These are phyloP conservation scores for Tricladium varicosporioides DNA, from an alignment of 2,329 filamentous ascomycete species.

Conservation along the genomic window DNA sequence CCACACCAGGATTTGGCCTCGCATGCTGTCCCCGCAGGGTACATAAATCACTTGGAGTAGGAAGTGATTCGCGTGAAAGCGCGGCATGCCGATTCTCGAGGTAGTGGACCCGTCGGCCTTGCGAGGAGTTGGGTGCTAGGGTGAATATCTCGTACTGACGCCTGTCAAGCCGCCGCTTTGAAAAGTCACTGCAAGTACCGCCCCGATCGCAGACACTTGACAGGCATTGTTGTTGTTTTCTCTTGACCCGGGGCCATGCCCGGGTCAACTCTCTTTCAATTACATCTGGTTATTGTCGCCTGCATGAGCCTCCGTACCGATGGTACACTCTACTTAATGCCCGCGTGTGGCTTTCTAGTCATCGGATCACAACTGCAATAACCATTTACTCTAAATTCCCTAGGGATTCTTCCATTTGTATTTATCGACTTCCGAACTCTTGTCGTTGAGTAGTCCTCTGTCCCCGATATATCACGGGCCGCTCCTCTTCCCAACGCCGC, in stretches of 20 bases:
- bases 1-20: slow-evolving; percentile 11
- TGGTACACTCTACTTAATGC: slow-evolving; percentile 26
- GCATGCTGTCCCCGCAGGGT: neutral
- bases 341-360: slow-evolving; percentile 24
- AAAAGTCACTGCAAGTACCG: slow-evolving; percentile 46
- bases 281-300: slow-evolving; percentile 21
- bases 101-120: no score
- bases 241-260: slow-evolving; percentile 18
- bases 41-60: no score
- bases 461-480: slow-evolving; percentile 8
- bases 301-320: slow-evolving; percentile 27
- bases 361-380: slow-evolving; percentile 28
- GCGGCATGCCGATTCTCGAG: no score
- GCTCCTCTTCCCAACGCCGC: neutral
- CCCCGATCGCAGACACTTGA: slow-evolving; percentile 16
- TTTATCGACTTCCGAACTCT: neutral
- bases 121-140: no score
- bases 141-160: neutral
- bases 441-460: slow-evolving; percentile 6
- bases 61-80: no score
- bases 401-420: neutral
- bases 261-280: slow-evolving; percentile 28
- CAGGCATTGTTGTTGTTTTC: slow-evolving; percentile 23
- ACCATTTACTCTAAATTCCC: slow-evolving; percentile 5
- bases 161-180: slow-evolving; percentile 1